Percentiles rank a stretch among this genome's conserved stretches.
Evolutionary conservation across 768 basidiomycete genomes (phyloP).

Genomic region (Phaeotremella fagi): DNA sequence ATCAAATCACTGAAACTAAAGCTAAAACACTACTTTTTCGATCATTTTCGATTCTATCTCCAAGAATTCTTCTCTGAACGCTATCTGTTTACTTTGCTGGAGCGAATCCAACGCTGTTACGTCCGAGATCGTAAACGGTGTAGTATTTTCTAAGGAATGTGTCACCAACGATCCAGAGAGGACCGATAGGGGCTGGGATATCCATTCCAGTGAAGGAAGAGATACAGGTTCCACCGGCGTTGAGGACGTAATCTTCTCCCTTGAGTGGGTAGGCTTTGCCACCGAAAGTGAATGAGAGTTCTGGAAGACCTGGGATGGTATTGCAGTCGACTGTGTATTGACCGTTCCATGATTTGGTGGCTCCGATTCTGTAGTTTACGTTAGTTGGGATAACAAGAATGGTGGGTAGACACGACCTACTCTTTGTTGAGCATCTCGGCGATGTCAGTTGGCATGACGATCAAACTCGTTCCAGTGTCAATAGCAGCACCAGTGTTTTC

Average conservation of each 20-base stretch:
- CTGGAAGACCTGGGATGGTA: slow-evolving; percentile 76
- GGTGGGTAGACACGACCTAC: no score
- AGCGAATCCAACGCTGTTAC: slow-evolving; percentile 45
- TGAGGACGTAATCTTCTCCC: slow-evolving; percentile 78
- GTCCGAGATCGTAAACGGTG: slow-evolving; percentile 50
- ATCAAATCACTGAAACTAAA: no score
- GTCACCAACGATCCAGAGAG: slow-evolving; percentile 81
- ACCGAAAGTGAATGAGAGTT: slow-evolving; percentile 74
- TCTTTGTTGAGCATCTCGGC: slow-evolving; percentile 89
- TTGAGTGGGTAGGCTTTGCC: slow-evolving; percentile 74
- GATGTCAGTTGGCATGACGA: slow-evolving; percentile 86
- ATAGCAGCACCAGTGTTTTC: slow-evolving; percentile 72
- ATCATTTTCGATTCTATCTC: no score
- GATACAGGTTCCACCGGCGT: slow-evolving; percentile 88
- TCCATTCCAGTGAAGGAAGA: slow-evolving; percentile 89
- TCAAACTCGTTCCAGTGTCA: slow-evolving; percentile 77
- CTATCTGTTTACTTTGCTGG: slow-evolving; percentile 20
- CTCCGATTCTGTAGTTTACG: slow-evolving; percentile 62
- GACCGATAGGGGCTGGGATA: slow-evolving; percentile 59
- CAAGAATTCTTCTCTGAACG: background rate
- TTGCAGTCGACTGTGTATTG: slow-evolving; percentile 88
- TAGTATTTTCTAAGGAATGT: slow-evolving; percentile 71
- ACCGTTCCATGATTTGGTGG: slow-evolving; percentile 90
- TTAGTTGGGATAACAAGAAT: background rate
- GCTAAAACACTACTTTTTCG: no score